Conservation (phyloP, 192 early-diverging fungal genomes). For the Podila minutissima region DNA sequence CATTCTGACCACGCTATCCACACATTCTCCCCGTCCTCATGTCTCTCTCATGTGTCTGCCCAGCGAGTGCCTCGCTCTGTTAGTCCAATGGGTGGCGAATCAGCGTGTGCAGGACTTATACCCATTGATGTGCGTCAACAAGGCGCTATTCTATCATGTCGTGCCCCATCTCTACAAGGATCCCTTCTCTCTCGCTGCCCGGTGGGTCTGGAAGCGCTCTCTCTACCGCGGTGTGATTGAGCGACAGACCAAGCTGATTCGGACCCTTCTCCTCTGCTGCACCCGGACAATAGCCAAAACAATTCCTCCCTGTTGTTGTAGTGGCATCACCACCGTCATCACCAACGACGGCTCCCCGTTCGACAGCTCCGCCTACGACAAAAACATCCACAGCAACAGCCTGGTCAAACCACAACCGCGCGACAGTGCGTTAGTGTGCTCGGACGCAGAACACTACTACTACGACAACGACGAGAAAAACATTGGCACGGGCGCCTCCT, state of each 20-base stretch:
- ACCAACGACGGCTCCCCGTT: constrained; percentile 1
- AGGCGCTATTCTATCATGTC: constrained; percentile 28
- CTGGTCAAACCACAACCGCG: background rate
- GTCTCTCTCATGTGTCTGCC: constrained; percentile 26
- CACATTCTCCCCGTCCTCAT: background rate
- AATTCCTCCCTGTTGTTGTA: background rate
- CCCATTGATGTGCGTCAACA: constrained; percentile 41
- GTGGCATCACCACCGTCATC: background rate
- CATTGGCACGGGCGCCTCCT: too few relatives aligned
- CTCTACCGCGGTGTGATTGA: constrained; percentile 39
- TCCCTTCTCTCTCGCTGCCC: constrained; percentile 28
- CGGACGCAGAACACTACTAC: too few relatives aligned
- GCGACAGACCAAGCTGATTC: constrained; percentile 37
- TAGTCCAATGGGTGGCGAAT: constrained; percentile 32
- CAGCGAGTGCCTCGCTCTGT: constrained; percentile 15
- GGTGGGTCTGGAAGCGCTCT: constrained; percentile 33
- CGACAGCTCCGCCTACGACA: background rate
- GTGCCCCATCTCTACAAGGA: constrained; percentile 34
- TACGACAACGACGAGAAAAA: too few relatives aligned
- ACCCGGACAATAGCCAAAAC: constrained; percentile 25
- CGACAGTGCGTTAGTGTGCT: too few relatives aligned
- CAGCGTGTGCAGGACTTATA: constrained; percentile 21
- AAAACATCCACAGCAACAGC: background rate
- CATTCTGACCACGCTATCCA: background rate
- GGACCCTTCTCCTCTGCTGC: constrained; percentile 34